Evolutionary conservation across 805 yeast genomes (phyloP).

Genomic region (Starmerella khaoyaiensis): DNA sequence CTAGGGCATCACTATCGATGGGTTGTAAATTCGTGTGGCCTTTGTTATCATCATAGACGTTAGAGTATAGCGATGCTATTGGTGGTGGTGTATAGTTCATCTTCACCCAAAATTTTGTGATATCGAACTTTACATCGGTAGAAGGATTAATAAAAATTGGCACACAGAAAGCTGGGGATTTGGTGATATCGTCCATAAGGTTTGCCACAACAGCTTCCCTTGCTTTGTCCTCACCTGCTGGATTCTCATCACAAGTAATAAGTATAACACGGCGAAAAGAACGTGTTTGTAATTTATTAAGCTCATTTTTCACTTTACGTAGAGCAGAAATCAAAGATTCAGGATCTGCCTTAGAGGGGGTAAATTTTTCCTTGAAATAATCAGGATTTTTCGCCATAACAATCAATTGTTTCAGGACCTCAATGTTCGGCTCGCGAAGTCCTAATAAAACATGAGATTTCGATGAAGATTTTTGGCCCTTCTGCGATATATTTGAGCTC

Average conservation of each 20-base stretch:
- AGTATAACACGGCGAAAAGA: slow-evolving; percentile 15
- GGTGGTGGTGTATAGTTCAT: slow-evolving; percentile 9
- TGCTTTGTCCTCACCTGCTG: slow-evolving; percentile 13
- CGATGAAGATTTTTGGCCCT: slow-evolving; percentile 19
- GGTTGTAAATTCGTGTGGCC: slow-evolving; percentile 7
- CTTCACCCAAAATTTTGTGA: slow-evolving; percentile 17
- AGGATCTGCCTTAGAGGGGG: slow-evolving; percentile 6
- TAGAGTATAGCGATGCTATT: neutral
- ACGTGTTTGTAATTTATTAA: slow-evolving; percentile 13
- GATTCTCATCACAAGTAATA: slow-evolving; percentile 19
- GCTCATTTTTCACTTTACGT: slow-evolving; percentile 9
- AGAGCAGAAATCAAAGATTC: slow-evolving; percentile 7
- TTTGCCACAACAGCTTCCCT: slow-evolving; percentile 26
- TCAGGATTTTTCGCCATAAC: slow-evolving; percentile 9
- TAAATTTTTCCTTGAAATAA: neutral
- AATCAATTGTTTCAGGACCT: slow-evolving; percentile 15
- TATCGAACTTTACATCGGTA: slow-evolving; percentile 8
- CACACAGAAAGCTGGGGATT: slow-evolving; percentile 12
- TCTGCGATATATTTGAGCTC: slow-evolving; percentile 26
- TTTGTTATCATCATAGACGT: neutral
- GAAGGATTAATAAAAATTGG: slow-evolving; percentile 17
- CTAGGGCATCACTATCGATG: slow-evolving; percentile 3
- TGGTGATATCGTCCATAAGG: slow-evolving; percentile 18
- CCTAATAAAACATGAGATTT: slow-evolving; percentile 4
- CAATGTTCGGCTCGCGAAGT: slow-evolving; percentile 15